Evolutionary conservation across 352 stramenopile genomes (phyloP).

Genomic region (Phytopythium helicoides): DNA sequence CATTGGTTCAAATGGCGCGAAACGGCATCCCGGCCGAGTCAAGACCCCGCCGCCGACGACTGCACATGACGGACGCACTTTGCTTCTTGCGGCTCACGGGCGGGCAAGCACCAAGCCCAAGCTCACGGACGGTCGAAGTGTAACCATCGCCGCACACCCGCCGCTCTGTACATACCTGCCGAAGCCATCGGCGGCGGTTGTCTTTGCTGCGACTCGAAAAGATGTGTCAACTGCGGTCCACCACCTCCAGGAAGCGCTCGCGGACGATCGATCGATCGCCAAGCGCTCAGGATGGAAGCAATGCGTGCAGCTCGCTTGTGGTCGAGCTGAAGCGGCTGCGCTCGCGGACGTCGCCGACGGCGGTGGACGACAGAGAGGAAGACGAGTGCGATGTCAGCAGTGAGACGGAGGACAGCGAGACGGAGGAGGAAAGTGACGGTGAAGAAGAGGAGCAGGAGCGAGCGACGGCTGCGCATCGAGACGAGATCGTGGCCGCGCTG

Average conservation of each 20-base stretch:
- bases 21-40: conserved; percentile 8
- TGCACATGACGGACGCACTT: too few relatives aligned
- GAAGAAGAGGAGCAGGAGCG: conserved; percentile 12
- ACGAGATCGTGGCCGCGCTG: conserved; percentile 64
- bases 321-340: conserved; percentile 6
- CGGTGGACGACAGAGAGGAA: conserved; percentile 5
- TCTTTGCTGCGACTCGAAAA: background rate
- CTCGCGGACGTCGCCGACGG: conserved; percentile 12
- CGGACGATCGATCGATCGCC: background rate
- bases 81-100: conserved; percentile 28
- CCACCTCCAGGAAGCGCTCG: conserved; percentile 1
- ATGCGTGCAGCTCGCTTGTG: background rate
- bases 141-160: too few relatives aligned
- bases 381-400: background rate
- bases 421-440: conserved; percentile 7
- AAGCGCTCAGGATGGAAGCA: background rate
- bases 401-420: conserved; percentile 7
- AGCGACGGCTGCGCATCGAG: conserved; percentile 38
- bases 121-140: too few relatives aligned
- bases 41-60: too few relatives aligned
- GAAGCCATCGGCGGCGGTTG: too few relatives aligned
- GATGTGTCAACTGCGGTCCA: conserved; percentile 8
- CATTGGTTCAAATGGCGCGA: too few relatives aligned
- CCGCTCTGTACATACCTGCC: too few relatives aligned
- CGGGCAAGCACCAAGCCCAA: too few relatives aligned